These are phyloP conservation scores for Phaeosphaeria sp. DNA, from an alignment of 2,329 filamentous ascomycete genomes.

Conservation along the genomic window DNA sequence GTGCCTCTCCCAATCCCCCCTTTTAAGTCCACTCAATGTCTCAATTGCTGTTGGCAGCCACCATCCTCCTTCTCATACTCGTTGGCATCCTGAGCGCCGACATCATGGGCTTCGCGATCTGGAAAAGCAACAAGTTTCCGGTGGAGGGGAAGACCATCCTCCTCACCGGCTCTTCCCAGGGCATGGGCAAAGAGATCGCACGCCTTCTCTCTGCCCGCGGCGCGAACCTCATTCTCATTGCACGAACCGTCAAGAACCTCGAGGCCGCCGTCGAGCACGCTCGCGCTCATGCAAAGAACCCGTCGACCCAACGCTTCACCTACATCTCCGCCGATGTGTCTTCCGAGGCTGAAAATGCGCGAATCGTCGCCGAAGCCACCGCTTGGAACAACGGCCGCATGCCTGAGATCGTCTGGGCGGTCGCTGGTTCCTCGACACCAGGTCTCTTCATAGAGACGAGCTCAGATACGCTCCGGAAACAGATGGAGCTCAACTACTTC, in stretches of 20 bases:
- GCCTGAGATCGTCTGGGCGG: slow-evolving; percentile 90
- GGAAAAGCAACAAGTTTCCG: slow-evolving; percentile 75
- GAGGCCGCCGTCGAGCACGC: slow-evolving; percentile 71
- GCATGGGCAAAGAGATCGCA: slow-evolving; percentile 82
- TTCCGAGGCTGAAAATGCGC: slow-evolving; percentile 69
- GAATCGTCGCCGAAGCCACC: slow-evolving; percentile 74
- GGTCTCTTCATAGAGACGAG: slow-evolving; percentile 79
- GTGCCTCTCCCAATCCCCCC: slow-evolving; percentile 14
- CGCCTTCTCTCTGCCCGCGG: slow-evolving; percentile 80
- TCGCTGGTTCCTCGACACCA: slow-evolving; percentile 77
- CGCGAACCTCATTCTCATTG: slow-evolving; percentile 84
- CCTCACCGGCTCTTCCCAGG: slow-evolving; percentile 90
- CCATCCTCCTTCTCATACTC: slow-evolving; percentile 42
- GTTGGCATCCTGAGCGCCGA: slow-evolving; percentile 48
- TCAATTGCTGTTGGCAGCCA: slow-evolving; percentile 44
- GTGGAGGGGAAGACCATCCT: slow-evolving; percentile 89
- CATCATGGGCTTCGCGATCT: slow-evolving; percentile 71
- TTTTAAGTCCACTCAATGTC: slow-evolving; percentile 35
- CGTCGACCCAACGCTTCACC: slow-evolving; percentile 76
- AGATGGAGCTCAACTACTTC: slow-evolving; percentile 95
- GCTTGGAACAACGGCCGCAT: slow-evolving; percentile 76
- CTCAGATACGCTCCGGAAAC: slow-evolving; percentile 68
- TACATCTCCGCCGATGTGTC: slow-evolving; percentile 85
- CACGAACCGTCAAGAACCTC: slow-evolving; percentile 78
- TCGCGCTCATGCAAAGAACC: slow-evolving; percentile 70